Evolutionary conservation across 805 yeast genomes (phyloP).

Genomic region (Teunomyces barrocoloradensis): DNA sequence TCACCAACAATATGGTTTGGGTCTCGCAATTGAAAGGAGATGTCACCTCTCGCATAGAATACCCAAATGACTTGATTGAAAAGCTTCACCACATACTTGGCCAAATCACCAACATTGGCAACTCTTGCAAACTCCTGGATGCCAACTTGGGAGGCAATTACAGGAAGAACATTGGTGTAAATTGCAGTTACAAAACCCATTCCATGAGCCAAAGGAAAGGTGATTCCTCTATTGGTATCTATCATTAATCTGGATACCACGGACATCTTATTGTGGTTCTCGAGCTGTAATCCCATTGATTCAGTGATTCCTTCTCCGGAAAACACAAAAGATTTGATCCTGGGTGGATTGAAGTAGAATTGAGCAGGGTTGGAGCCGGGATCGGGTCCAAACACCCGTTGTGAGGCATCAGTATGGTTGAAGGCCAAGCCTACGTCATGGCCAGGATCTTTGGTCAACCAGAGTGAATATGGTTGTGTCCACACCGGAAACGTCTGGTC

Average conservation of each 20-base stretch:
- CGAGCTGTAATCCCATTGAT: conserved; percentile 17
- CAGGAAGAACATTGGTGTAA: conserved; percentile 18
- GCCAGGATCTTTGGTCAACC: conserved; percentile 52
- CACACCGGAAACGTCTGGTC: conserved; percentile 68
- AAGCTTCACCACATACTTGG: conserved; percentile 55
- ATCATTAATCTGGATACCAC: conserved; percentile 21
- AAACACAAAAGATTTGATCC: conserved; percentile 56
- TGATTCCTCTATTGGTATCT: conserved; percentile 10
- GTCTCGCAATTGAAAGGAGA: conserved; percentile 26
- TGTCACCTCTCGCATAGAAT: conserved; percentile 50
- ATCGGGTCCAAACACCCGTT: conserved; percentile 70
- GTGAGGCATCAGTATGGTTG: conserved; percentile 57
- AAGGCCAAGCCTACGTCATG: conserved; percentile 63
- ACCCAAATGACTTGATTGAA: conserved; percentile 59
- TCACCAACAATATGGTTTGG: conserved; percentile 44
- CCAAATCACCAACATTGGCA: conserved; percentile 26
- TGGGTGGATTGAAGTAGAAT: conserved; percentile 67
- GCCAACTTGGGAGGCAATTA: conserved; percentile 62
- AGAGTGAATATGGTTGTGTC: conserved; percentile 80
- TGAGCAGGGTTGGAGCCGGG: conserved; percentile 50
- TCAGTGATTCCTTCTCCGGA: conserved; percentile 22
- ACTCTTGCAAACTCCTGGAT: conserved; percentile 46
- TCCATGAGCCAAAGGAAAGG: conserved; percentile 72
- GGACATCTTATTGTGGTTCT: conserved; percentile 30
- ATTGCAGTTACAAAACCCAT: conserved; percentile 75